Evolutionary conservation across 1,284 basidiomycete species (phyloP), one percentile per base, ranked within the genome.

Genomic region (Earliella scabrosa): DNA sequence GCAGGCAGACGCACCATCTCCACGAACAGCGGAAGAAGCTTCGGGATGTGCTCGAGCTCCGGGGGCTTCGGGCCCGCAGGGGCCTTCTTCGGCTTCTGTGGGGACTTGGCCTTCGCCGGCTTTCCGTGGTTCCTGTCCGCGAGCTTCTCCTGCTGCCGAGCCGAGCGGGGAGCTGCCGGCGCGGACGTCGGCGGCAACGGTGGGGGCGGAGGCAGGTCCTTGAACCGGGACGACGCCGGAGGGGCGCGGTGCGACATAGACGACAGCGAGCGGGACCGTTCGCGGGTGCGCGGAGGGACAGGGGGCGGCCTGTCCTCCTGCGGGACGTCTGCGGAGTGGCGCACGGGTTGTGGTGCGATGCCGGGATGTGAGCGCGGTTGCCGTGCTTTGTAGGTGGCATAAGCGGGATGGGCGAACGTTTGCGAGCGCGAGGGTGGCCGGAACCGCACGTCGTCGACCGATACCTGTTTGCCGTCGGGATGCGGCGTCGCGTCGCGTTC

Each of bases 1-100:
- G 8, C 3, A 24, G 20, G 13, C n/a, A 4, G 4, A 70, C 87
- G 71, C 63, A 96, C 94, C 79, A 96, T 86, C 74, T 97, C 95
- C 44, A 90, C 83, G 70, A 97, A 97, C 26, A 98, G 66, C 1
- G 95, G 93, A 32, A 95, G 76, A 23, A 98, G 70, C 58, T 85
- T 81, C 21, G 90, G 87, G 54, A 97, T 84, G 63, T 89, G 82
- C 54, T 80, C 77, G 49, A 98, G 77, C 56, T 92, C 86, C 1
- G 97, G 97, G 46, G 89, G 85, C 61, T 86, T 82, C 38, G 92
- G 73, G 2, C 74, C 67, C 39, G 78, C 70, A 2, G 77, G 71
- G 40, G 73, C 74, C 58, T 69, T 72, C 63, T 67, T 64, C 58
- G 57, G 64, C 47, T 63, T 60, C 38, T 49, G 46, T 20, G 59